Base-by-base conservation (phyloP, 352 stramenopile genomes). In the Saprolegnia parasitica region DNA sequence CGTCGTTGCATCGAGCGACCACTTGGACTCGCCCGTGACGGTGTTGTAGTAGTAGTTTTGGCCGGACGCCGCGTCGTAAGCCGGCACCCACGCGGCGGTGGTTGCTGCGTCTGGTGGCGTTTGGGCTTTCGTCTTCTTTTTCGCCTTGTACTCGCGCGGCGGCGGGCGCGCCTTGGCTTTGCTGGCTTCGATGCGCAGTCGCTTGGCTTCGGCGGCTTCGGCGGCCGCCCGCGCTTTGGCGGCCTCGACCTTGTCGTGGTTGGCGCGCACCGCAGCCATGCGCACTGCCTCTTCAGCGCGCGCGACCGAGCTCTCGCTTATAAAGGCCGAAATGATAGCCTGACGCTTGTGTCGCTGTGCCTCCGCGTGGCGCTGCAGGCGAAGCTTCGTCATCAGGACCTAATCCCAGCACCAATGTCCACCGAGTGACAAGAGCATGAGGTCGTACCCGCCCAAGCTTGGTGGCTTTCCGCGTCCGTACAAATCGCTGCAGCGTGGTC, bases 41-140 rank as follows among this genome's bases (percentile, higher is more conserved):
- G 63, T 15, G 63, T 70, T 70, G 39, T 70, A 70, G 21, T 55
- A 60, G 47, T 70, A 70, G n/a, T 62, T 70, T 55, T 23, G 61
- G 21, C 50, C 39, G 4, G 10, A 11, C 18, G 26, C 26, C 13
- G 11, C 63, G 26, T 70, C 63, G 45, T 46, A 70, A 16, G 63
- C 63, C 24, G 62, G 45, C 6, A 70, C 26, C 63, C 63, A 70
- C 35, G 20, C 45, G 9, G 18, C 6, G 18, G 13, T 50, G 6
- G 29, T 20, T 13, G n/a, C 24, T 6, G 13, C 16, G 5, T 26
- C 15, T 6, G 56, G 24, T 63, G 35, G 29, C 29, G 29, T 35
- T 35, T 35, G 18, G n/a, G n/a, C n/a, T n/a, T n/a, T n/a, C 10
- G 11, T 49, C 42, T 49, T 49, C 35, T 60, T 61, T n/a, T 58